Evolutionary conservation across 306 rosid species (phyloP).

Genomic region (Acmispon strigosus): DNA sequence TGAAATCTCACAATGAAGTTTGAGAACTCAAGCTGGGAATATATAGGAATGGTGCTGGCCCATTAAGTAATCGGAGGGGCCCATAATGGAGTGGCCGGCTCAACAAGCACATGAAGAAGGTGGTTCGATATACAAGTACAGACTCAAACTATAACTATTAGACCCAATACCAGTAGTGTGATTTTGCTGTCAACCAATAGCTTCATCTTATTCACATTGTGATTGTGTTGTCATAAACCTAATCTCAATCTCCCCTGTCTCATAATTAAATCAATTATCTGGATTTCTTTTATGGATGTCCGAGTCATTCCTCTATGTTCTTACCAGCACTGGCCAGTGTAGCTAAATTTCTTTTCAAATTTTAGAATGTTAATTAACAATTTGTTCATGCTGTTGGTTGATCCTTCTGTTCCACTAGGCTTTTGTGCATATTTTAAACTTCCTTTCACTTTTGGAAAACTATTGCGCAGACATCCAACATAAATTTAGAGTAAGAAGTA

Average conservation of each 20-base stretch:
- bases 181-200: conserved; percentile 48
- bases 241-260: conserved; percentile 4
- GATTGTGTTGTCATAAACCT: not conserved
- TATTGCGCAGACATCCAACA: too few relatives aligned
- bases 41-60: conserved; percentile 18
- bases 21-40: not conserved
- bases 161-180: conserved; percentile 19
- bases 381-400: not conserved
- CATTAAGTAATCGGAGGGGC: not conserved
- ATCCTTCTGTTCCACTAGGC: not conserved
- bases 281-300: not conserved
- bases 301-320: not conserved
- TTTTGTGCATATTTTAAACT: not conserved
- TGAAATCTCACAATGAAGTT: conserved; percentile 8
- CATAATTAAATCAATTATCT: not conserved
- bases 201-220: not conserved
- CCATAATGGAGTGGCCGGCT: conserved; percentile 1
- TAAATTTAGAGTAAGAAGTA: too few relatives aligned
- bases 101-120: conserved; percentile 25
- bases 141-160: conserved; percentile 19
- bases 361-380: not conserved
- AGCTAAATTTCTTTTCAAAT: not conserved
- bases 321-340: not conserved
- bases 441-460: not conserved
- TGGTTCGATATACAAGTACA: conserved; percentile 20